Evolutionary conservation across 1,284 basidiomycete genomes (phyloP).

Genomic region (Ustilago lituana): DNA sequence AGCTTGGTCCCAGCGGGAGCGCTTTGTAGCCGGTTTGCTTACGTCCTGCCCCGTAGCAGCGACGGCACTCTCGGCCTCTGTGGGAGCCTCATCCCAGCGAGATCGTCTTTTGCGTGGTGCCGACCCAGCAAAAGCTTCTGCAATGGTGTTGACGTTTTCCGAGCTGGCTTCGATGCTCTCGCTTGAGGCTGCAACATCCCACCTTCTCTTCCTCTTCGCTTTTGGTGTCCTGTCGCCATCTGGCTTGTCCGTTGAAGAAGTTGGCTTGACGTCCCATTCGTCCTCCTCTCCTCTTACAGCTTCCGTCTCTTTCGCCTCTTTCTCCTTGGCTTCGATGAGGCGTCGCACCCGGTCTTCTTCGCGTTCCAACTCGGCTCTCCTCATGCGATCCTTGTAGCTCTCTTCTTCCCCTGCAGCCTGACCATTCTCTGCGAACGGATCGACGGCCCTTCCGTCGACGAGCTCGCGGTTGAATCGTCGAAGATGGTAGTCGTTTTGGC

Average conservation of each 20-base stretch:
- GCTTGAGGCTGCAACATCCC: slow-evolving; percentile 79
- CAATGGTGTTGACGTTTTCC: slow-evolving; percentile 12
- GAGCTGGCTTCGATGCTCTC: slow-evolving; percentile 70
- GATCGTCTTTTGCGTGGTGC: slow-evolving; percentile 88
- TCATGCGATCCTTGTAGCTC: slow-evolving; percentile 96
- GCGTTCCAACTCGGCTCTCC: slow-evolving; percentile 86
- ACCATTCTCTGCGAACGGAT: slow-evolving; percentile 70
- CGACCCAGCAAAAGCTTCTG: slow-evolving; percentile 24
- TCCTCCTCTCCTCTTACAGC: slow-evolving; percentile 1
- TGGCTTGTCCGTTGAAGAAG: slow-evolving; percentile 3
- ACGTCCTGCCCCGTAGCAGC: slow-evolving; percentile 74
- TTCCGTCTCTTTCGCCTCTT: slow-evolving; percentile 75
- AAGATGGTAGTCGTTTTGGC: slow-evolving; percentile 95
- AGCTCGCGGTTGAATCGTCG: slow-evolving; percentile 76
- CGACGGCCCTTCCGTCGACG: slow-evolving; percentile 45
- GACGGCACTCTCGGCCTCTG: slow-evolving; percentile 69
- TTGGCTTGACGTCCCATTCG: slow-evolving; percentile 66
- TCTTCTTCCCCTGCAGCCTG: slow-evolving; percentile 72
- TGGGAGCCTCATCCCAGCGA: slow-evolving; percentile 86
- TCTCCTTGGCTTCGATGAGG: slow-evolving; percentile 84
- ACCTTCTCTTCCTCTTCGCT: slow-evolving; percentile 83
- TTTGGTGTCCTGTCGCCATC: slow-evolving; percentile 70
- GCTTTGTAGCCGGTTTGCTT: slow-evolving; percentile 69
- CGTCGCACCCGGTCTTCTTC: slow-evolving; percentile 87
- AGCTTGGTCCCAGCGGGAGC: slow-evolving; percentile 96